Conservation (phyloP, 768 basidiomycete species). For the Hemileccinum impolitum region DNA sequence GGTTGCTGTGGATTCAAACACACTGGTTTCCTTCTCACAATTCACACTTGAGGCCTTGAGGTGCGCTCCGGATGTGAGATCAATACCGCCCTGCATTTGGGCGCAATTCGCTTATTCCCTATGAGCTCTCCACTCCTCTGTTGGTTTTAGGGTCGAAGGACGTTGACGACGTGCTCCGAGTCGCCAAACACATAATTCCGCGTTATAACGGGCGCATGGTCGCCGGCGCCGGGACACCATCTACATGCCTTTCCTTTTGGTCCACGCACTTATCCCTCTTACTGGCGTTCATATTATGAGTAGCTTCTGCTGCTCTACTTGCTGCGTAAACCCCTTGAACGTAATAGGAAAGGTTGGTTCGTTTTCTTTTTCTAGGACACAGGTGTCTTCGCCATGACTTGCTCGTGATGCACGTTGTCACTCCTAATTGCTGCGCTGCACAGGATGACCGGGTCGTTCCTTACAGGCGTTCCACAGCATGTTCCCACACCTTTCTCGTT, state of each 20-base stretch:
- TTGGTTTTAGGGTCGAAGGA: no score
- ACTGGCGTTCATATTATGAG: background rate
- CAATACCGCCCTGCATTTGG: background rate
- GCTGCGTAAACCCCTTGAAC: background rate
- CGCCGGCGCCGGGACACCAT: no score
- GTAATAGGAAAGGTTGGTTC: background rate
- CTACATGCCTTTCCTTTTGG: background rate
- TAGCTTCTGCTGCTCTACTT: background rate
- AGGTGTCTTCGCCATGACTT: background rate
- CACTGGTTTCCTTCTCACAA: background rate
- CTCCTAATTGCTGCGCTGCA: background rate
- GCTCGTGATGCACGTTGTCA: slow-evolving; percentile 1
- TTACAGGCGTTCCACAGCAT: background rate
- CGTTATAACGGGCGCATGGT: no score
- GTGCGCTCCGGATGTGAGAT: no score
- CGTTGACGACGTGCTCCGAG: no score
- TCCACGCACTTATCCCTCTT: no score
- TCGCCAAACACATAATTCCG: background rate
- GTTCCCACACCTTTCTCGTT: slow-evolving; percentile 7
- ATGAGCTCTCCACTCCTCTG: no score
- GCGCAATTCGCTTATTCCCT: background rate
- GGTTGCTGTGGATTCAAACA: background rate
- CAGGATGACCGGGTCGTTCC: background rate
- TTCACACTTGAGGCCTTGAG: background rate
- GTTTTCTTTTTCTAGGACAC: background rate